These are phyloP conservation scores for Diplosphaera chodatii DNA, from an alignment of 139 green algal species.

Conservation along the genomic window DNA sequence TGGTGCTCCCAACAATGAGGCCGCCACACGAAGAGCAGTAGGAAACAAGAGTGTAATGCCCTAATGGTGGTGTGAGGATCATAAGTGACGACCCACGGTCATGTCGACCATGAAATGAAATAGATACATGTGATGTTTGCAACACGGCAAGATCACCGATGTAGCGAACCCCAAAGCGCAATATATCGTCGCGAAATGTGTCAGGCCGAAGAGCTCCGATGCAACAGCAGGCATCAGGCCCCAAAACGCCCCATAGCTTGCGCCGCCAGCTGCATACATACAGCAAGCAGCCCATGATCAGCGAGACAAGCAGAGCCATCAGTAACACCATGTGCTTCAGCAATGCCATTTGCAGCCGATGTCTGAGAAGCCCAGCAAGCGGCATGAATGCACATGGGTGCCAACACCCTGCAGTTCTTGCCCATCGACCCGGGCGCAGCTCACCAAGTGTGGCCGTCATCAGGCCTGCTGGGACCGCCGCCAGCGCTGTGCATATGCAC, in stretches of 20 bases:
- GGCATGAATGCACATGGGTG: too few species aligned
- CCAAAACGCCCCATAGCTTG: conserved; percentile 29
- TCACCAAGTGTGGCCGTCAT: neutral
- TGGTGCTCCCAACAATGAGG: too few species aligned
- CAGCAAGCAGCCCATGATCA: too few species aligned
- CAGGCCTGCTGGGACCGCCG: neutral
- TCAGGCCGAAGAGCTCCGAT: conserved; percentile 37
- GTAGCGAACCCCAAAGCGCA: conserved; percentile 21
- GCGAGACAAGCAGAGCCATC: neutral
- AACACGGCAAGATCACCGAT: neutral
- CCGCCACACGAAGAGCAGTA: too few species aligned
- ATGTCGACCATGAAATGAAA: too few species aligned
- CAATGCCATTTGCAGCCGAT: neutral
- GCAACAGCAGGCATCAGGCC: conserved; percentile 63
- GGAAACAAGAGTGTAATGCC: too few species aligned
- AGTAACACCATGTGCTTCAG: neutral
- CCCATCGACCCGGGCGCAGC: neutral
- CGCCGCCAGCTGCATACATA: neutral
- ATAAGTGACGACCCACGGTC: too few species aligned
- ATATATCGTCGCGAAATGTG: conserved; percentile 36
- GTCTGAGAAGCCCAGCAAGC: too few species aligned
- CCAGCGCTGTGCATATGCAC: neutral
- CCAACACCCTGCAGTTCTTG: too few species aligned
- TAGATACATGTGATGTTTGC: too few species aligned
- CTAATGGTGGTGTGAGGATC: too few species aligned